Conservation (phyloP, 139 green algal genomes). For the Desmodesmus armatus region DNA sequence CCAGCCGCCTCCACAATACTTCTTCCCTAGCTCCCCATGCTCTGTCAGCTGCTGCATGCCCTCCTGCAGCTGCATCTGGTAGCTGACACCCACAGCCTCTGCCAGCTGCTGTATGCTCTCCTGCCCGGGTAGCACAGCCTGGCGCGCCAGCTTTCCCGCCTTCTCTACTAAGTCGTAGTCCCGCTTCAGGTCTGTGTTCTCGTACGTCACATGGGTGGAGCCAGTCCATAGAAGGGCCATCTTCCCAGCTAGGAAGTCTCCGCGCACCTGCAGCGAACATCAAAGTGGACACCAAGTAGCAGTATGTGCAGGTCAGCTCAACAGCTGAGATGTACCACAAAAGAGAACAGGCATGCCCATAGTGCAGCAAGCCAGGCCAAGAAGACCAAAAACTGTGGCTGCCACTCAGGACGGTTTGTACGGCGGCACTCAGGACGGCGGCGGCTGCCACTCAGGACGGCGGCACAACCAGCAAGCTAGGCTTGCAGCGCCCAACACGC, state of each 20-base stretch:
- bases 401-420: too few species aligned
- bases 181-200: slow-evolving; percentile 35
- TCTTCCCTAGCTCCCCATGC: slow-evolving; percentile 41
- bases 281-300: too few species aligned
- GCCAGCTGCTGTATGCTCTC: slow-evolving; percentile 22
- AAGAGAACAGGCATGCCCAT: too few species aligned
- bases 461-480: too few species aligned
- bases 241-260: slow-evolving; percentile 44
- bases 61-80: slow-evolving; percentile 36
- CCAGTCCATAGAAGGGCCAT: slow-evolving; percentile 47
- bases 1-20: slow-evolving; percentile 47
- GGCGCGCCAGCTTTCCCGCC: slow-evolving; percentile 11
- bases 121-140: slow-evolving; percentile 31
- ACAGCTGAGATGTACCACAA: too few species aligned
- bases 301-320: too few species aligned
- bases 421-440: too few species aligned
- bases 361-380: too few species aligned
- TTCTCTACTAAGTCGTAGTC: slow-evolving; percentile 35
- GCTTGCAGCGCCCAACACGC: too few species aligned
- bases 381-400: too few species aligned
- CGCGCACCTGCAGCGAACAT: too few species aligned
- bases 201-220: slow-evolving; percentile 37
- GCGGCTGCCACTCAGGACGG: too few species aligned
- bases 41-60: slow-evolving; percentile 37
- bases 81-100: slow-evolving; percentile 34